Evolutionary conservation across 352 stramenopile genomes (phyloP).

Genomic region (Phytophthora capsici): DNA sequence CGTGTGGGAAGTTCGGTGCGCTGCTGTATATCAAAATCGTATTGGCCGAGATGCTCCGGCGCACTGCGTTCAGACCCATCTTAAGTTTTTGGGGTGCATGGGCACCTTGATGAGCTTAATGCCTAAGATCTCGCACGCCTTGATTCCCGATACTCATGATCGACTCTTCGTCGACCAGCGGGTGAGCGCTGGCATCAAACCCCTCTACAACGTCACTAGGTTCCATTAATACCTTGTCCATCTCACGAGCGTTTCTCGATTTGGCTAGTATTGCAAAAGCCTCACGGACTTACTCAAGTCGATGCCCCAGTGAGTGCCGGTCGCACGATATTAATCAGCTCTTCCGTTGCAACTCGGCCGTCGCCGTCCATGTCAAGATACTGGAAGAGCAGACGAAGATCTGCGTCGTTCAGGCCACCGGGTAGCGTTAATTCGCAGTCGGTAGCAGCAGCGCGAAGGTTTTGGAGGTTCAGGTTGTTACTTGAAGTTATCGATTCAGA

Average conservation of each 20-base stretch:
- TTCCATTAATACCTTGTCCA: constrained; percentile 72
- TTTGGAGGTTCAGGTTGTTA: constrained; percentile 72
- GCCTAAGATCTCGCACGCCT: constrained; percentile 94
- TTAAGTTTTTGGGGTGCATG: constrained; percentile 85
- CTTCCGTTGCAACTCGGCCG: constrained; percentile 80
- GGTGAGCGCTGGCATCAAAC: constrained; percentile 87
- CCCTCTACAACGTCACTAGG: constrained; percentile 78
- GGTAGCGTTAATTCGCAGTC: constrained; percentile 57
- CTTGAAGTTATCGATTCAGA: constrained; percentile 51
- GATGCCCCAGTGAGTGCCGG: constrained; percentile 74
- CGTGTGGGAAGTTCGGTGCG: constrained; percentile 96
- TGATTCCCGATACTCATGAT: constrained; percentile 87
- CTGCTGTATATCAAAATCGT: constrained; percentile 93
- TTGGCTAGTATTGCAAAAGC: constrained; percentile 89
- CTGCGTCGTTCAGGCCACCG: constrained; percentile 49
- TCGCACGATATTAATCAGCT: constrained; percentile 87
- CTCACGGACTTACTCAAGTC: constrained; percentile 72
- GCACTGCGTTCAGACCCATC: constrained; percentile 82
- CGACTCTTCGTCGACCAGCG: constrained; percentile 66
- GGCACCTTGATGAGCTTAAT: constrained; percentile 95
- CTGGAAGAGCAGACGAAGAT: constrained; percentile 78
- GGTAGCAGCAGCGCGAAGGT: constrained; percentile 76
- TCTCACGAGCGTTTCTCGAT: constrained; percentile 26
- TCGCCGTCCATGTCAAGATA: constrained; percentile 86
- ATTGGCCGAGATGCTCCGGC: constrained; percentile 88